Percentiles rank a stretch among this genome's conserved stretches.
Evolutionary conservation across 2,329 filamentous ascomycete species (phyloP).

Genomic region (Pyrenochaeta sp.): DNA sequence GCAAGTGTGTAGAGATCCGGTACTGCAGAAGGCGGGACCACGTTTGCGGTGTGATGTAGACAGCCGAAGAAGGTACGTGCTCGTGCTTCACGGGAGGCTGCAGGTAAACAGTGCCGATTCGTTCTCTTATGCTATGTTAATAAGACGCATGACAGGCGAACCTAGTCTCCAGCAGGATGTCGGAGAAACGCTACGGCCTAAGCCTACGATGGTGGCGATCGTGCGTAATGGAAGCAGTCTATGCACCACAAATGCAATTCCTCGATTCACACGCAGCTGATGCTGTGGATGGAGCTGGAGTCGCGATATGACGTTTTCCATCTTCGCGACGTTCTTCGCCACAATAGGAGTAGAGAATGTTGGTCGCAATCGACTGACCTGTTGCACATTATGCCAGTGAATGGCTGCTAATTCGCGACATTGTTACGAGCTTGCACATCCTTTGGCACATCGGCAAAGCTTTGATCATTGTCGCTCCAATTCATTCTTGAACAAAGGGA

Average conservation of each 20-base stretch:
- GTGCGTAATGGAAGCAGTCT: conserved; percentile 10
- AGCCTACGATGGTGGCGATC: conserved; percentile 15
- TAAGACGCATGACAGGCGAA: conserved; percentile 21
- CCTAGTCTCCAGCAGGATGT: conserved; percentile 10
- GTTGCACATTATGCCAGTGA: background rate
- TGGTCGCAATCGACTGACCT: conserved; percentile 1
- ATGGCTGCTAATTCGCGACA: conserved; percentile 10
- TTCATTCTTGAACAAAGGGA: conserved; percentile 19
- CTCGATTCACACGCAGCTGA: background rate
- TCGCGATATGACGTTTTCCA: background rate
- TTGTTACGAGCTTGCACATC: conserved; percentile 18
- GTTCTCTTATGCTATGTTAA: conserved; percentile 27
- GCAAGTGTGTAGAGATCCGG: conserved; percentile 24
- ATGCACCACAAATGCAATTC: background rate
- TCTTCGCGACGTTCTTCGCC: background rate
- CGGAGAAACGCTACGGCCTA: conserved; percentile 13
- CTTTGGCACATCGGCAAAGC: conserved; percentile 24
- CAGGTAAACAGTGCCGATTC: conserved; percentile 43
- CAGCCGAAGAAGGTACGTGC: conserved; percentile 35
- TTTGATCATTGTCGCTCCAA: conserved; percentile 14
- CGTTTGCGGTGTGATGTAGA: conserved; percentile 39
- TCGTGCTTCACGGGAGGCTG: conserved; percentile 41
- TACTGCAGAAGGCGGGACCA: conserved; percentile 34
- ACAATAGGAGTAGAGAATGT: background rate
- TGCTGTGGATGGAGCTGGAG: background rate